Conservation (phyloP, 2,329 filamentous ascomycete species). For the Cladosporium sp. region DNA sequence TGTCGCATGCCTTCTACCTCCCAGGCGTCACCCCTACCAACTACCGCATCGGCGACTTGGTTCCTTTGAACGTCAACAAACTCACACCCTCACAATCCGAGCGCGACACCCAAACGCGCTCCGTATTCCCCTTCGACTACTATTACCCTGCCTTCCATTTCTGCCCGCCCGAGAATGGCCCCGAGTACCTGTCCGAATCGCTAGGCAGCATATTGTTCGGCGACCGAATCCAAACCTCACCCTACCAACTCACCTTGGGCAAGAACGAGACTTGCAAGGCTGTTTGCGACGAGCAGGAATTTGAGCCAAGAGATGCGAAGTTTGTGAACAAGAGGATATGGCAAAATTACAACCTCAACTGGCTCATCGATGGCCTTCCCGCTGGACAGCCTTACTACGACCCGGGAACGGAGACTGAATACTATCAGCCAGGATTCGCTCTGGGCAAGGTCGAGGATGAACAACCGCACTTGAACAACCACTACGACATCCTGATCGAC, state of each 20-base stretch:
- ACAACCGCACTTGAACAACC: conserved; percentile 73
- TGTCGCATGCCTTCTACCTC: conserved; percentile 67
- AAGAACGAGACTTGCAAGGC: conserved; percentile 83
- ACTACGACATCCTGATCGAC: conserved; percentile 91
- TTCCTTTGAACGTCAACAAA: conserved; percentile 88
- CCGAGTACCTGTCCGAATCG: conserved; percentile 78
- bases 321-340: conserved; percentile 82
- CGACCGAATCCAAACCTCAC: conserved; percentile 95
- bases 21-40: conserved; percentile 93
- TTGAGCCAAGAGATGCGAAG: conserved; percentile 60
- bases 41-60: conserved; percentile 73
- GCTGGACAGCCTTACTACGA: conserved; percentile 82
- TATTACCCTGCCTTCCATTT: conserved; percentile 86
- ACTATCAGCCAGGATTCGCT: conserved; percentile 89
- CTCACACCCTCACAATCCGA: conserved; percentile 79
- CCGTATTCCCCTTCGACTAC: conserved; percentile 95
- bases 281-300: conserved; percentile 66
- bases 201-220: conserved; percentile 96
- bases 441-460: conserved; percentile 56
- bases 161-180: conserved; percentile 73
- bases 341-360: conserved; percentile 88
- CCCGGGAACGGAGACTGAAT: conserved; percentile 68
- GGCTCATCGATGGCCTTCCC: conserved; percentile 90
- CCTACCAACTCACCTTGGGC: conserved; percentile 83
- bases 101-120: conserved; percentile 76